Conservation (phyloP, 176 grass and related monocot species). For the Avena eriantha region DNA sequence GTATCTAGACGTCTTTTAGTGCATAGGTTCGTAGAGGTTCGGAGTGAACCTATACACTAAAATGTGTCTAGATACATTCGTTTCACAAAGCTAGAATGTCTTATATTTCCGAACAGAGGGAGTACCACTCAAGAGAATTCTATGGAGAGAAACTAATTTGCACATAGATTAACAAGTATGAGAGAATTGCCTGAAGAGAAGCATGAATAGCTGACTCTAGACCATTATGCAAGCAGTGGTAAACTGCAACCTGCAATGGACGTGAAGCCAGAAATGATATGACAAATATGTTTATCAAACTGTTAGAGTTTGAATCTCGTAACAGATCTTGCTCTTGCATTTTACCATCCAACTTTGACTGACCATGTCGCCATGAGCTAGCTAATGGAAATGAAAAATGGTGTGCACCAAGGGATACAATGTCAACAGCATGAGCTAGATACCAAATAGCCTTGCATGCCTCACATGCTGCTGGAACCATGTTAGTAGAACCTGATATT, state of each 20-base stretch:
- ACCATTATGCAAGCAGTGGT: constrained; percentile 92
- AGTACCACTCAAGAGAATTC: neutral
- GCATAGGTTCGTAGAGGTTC: too few species aligned
- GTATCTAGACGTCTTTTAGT: too few species aligned
- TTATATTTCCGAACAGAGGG: too few species aligned
- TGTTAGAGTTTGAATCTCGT: constrained; percentile 55
- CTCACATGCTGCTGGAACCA: constrained; percentile 98
- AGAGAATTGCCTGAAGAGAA: constrained; percentile 74
- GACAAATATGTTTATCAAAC: constrained; percentile 71
- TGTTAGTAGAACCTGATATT: constrained; percentile 76
- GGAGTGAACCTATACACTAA: too few species aligned
- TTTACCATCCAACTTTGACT: constrained; percentile 42
- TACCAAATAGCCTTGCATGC: constrained; percentile 96
- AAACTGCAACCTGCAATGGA: constrained; percentile 85
- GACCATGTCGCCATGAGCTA: constrained; percentile 58
- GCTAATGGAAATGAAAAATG: constrained; percentile 81
- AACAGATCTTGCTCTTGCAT: constrained; percentile 51
- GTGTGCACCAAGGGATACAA: constrained; percentile 64
- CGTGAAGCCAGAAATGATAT: constrained; percentile 71
- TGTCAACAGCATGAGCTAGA: constrained; percentile 81
- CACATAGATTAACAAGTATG: constrained; percentile 27
- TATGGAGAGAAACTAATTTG: neutral
- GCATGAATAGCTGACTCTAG: constrained; percentile 88
- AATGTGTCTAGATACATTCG: too few species aligned
- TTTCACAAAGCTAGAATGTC: too few species aligned